A percentile compares a stretch with the other conserved stretches of the same genome.
Evolutionary conservation across 306 rosid species (phyloP).

Genomic region (Aeschynomene evenia): DNA sequence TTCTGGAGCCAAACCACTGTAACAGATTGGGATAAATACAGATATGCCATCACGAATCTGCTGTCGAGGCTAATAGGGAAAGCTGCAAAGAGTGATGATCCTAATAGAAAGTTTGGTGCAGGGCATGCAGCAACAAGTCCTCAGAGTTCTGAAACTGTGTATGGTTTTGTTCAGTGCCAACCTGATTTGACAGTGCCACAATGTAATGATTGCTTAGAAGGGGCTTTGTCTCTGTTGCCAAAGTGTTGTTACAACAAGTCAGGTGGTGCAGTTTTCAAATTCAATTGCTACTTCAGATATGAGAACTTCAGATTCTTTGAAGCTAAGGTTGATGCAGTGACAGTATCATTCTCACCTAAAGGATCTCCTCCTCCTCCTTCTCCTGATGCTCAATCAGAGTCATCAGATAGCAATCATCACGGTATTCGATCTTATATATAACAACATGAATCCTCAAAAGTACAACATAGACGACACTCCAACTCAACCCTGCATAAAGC

Average conservation of each 20-base stretch:
- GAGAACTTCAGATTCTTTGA: constrained; percentile 4
- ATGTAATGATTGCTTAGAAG: constrained; percentile 29
- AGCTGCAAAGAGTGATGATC: constrained; percentile 16
- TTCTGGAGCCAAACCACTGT: background rate
- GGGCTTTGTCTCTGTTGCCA: background rate
- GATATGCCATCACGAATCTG: background rate
- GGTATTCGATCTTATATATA: constrained; percentile 2
- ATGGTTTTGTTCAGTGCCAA: constrained; percentile 40
- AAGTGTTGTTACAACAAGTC: background rate
- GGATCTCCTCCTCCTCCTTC: background rate
- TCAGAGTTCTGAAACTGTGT: background rate
- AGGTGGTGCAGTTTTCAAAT: constrained; percentile 5
- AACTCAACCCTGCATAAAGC: background rate
- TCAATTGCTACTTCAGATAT: constrained; percentile 33
- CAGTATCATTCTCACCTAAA: background rate
- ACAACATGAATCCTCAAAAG: background rate
- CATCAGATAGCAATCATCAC: background rate
- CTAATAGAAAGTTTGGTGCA: constrained; percentile 23
- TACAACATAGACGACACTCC: background rate
- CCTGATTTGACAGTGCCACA: constrained; percentile 28
- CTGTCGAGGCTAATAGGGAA: background rate
- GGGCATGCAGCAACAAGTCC: background rate
- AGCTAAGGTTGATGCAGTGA: background rate
- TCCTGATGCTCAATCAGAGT: background rate
- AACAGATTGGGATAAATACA: constrained; percentile 20